phyloP scores from a whole-genome alignment of 306 rosid genomes.

The Sicyos edulis region DNA sequence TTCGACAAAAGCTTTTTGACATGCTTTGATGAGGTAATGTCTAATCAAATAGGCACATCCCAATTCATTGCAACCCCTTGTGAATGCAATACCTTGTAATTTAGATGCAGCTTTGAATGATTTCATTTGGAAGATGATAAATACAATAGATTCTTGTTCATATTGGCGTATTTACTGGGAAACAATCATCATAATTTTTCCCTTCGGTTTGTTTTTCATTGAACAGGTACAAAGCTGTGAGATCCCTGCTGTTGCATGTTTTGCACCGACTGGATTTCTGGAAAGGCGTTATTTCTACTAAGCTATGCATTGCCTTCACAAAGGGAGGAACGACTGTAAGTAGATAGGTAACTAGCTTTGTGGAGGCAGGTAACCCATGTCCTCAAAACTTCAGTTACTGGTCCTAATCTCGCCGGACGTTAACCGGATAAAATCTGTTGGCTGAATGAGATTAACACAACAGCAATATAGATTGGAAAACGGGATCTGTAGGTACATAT shows the following conservation, averaged over 20 bases:
- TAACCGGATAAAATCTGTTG: background rate
- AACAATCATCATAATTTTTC: constrained; percentile 2
- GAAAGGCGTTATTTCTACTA: constrained; percentile 5
- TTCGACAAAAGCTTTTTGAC: constrained; percentile 34
- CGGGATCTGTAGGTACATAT: constrained; percentile 11
- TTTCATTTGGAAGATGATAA: constrained; percentile 5
- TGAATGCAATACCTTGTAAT: background rate
- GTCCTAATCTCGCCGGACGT: constrained; percentile 10
- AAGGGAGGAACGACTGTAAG: constrained; percentile 11
- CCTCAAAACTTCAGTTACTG: background rate
- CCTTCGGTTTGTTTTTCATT: constrained; percentile 3
- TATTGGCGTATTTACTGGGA: constrained; percentile 1
- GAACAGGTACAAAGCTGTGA: constrained; percentile 13
- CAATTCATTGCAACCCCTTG: background rate
- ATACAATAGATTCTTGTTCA: constrained; percentile 5
- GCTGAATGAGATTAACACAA: constrained; percentile 12
- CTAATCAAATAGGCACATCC: background rate
- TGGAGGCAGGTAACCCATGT: constrained; percentile 16
- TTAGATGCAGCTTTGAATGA: background rate
- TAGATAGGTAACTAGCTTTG: constrained; percentile 4
- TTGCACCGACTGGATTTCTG: background rate
- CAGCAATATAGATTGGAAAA: constrained; percentile 12
- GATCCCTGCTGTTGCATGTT: constrained; percentile 8
- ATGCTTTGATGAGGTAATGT: constrained; percentile 35
- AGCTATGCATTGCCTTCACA: constrained; percentile 4